phyloP scores from a whole-genome alignment of 2,329 filamentous ascomycete species.

The Fusarium tricinctum region DNA sequence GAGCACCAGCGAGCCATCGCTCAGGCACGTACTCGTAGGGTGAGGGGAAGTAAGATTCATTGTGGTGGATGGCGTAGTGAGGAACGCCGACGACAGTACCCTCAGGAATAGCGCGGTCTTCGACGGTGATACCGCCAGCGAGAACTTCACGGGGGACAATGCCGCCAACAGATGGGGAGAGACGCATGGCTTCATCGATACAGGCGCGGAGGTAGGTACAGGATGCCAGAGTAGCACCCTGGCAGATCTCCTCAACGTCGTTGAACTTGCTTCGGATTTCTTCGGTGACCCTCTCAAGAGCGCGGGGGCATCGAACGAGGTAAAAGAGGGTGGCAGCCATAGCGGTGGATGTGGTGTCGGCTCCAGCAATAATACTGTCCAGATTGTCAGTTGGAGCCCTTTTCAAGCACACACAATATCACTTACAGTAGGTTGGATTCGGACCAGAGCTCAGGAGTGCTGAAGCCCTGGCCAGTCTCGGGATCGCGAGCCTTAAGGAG shows the following conservation, averaged over 20 bases:
- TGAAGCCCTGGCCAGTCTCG: constrained; percentile 76
- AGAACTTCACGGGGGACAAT: constrained; percentile 72
- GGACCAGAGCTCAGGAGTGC: constrained; percentile 76
- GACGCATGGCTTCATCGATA: constrained; percentile 75
- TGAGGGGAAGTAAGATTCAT: constrained; percentile 71
- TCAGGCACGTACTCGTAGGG: constrained; percentile 73
- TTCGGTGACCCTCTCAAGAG: constrained; percentile 61
- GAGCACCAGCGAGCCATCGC: constrained; percentile 71
- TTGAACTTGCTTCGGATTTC: constrained; percentile 68
- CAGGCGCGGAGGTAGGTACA: constrained; percentile 74
- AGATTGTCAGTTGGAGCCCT: constrained; percentile 9
- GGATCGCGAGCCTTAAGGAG: constrained; percentile 79
- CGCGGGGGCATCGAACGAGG: constrained; percentile 66
- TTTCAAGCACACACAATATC: background rate
- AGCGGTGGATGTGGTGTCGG: constrained; percentile 79
- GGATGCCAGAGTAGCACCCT: constrained; percentile 63
- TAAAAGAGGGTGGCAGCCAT: constrained; percentile 75
- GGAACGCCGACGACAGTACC: constrained; percentile 75
- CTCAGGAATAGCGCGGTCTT: constrained; percentile 67
- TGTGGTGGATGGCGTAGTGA: constrained; percentile 78
- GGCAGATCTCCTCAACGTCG: constrained; percentile 67
- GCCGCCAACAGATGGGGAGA: constrained; percentile 72
- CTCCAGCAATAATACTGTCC: constrained; percentile 76
- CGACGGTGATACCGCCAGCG: constrained; percentile 66
- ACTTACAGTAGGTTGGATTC: constrained; percentile 76